These are phyloP conservation scores for Camelina sativa DNA, from an alignment of 345 rosid genomes.

Conservation along the genomic window DNA sequence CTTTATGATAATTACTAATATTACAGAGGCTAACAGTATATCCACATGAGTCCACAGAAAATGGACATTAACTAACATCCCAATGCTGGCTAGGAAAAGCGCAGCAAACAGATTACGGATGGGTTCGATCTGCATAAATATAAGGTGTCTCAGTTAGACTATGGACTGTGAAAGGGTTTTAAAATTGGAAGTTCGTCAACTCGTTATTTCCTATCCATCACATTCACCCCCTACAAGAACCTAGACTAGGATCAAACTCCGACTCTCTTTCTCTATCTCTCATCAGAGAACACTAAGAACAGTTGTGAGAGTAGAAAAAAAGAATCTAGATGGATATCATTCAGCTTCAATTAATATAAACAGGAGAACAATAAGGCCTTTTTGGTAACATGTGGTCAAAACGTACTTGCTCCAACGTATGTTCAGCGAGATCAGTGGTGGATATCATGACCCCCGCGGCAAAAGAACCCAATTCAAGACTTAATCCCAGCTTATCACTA, in stretches of 20 bases:
- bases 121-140: conserved; percentile 71
- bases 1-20: conserved; percentile 74
- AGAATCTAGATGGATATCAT: conserved; percentile 8
- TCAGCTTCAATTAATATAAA: conserved; percentile 1
- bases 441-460: conserved; percentile 99
- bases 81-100: conserved; percentile 90
- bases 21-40: conserved; percentile 82
- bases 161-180: not conserved
- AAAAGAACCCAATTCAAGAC: conserved; percentile 95
- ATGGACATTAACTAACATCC: conserved; percentile 83
- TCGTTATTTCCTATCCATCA: conserved; percentile 12
- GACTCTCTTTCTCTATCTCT: not conserved
- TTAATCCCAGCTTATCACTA: conserved; percentile 95
- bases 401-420: conserved; percentile 92
- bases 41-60: conserved; percentile 92
- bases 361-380: conserved; percentile 16
- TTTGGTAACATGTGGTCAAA: conserved; percentile 20
- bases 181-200: conserved; percentile 1
- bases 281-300: not conserved
- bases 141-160: conserved; percentile 21
- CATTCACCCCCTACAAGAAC: not conserved
- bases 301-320: conserved; percentile 3
- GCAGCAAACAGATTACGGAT: conserved; percentile 92
- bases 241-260: conserved; percentile 4
- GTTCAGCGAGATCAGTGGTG: conserved; percentile 92